Evolutionary conservation across 192 early-diverging fungal genomes (phyloP).

Genomic region (Lunasporangiospora selenospora): DNA sequence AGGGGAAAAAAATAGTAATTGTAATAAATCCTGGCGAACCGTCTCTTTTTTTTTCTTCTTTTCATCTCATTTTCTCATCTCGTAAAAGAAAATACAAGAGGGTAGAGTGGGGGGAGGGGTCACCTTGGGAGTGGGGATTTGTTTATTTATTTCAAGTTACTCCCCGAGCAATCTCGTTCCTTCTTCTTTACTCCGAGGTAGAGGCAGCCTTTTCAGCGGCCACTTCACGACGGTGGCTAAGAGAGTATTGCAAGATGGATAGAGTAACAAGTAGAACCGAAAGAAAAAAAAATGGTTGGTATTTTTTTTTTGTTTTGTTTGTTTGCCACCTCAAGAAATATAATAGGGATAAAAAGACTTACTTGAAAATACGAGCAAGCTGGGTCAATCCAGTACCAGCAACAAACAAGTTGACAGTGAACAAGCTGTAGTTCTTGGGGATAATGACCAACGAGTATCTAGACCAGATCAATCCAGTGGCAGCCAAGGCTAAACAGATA

Average conservation of each 20-base stretch:
- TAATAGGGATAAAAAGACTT: constrained; percentile 16
- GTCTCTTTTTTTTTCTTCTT: too few species aligned
- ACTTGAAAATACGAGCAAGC: constrained; percentile 80
- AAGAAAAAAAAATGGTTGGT: constrained; percentile 3
- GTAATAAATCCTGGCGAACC: too few species aligned
- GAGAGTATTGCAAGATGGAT: not conserved
- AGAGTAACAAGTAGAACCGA: not conserved
- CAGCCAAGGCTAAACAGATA: constrained; percentile 71
- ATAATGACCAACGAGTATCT: constrained; percentile 95
- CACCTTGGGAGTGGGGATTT: too few species aligned
- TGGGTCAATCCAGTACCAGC: constrained; percentile 90
- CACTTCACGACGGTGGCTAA: constrained; percentile 34
- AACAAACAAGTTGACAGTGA: constrained; percentile 94
- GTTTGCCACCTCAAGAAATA: too few species aligned
- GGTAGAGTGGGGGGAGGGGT: too few species aligned
- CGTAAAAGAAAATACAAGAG: too few species aligned
- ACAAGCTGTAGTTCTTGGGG: constrained; percentile 90
- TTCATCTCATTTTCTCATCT: too few species aligned
- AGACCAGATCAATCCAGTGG: constrained; percentile 98
- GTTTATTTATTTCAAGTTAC: too few species aligned
- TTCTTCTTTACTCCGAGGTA: constrained; percentile 5
- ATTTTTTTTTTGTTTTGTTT: too few species aligned
- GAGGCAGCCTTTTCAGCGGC: constrained; percentile 8
- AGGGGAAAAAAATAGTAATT: too few species aligned
- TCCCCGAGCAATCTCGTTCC: too few species aligned